Evolutionary conservation across 2,329 filamentous ascomycete species (phyloP), one percentile per base, ranked within the genome.

Genomic region (Apiospora aurea): DNA sequence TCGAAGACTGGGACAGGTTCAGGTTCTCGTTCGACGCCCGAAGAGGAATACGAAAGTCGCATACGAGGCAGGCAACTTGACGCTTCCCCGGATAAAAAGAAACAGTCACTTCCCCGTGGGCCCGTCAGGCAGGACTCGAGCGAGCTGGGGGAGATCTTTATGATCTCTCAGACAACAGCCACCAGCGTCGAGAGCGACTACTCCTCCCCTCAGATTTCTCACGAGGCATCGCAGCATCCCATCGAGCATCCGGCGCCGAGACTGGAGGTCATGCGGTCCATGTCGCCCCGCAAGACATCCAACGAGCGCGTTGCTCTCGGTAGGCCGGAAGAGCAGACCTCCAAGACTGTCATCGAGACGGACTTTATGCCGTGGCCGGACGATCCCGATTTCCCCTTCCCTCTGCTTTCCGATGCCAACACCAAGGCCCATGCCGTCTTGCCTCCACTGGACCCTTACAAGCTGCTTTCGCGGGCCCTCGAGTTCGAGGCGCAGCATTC

Each of bases 361-460:
- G 90, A 92, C 76, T 92, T 88, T 73, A 82, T 91, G 7, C 87
- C 87, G 0, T 91, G 89, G 88, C 81, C 84, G 0, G 82, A 87
- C 26, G 90, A 92, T 72, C 87, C 87, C 1, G 79, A 84, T 0
- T 91, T 89, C 71, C 86, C 89, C 0, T 84, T 88, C 72, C 85
- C 86, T 0, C 72, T 82, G 10, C 76, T 73, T 43, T 77, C 73
- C 43, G 46, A 79, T 61, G 53, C 71, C 1, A 67, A 71, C 0
- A 18, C 71, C 16, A 74, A 73, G 14, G 71, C 29, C 8, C 67
- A 57, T 11, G 69, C 75, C 4, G 47, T 57, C 8, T 18, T 69
- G 5, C 78, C 82, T 0, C 87, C 89, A 0, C 84, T 92, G 1
- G 84, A 91, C 67, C 89, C 90, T 0, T 87, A 88, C 69, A 81